Evolutionary conservation across 768 basidiomycete species (phyloP), one percentile per base, ranked within the genome.

Genomic region (Collybia sp.): DNA sequence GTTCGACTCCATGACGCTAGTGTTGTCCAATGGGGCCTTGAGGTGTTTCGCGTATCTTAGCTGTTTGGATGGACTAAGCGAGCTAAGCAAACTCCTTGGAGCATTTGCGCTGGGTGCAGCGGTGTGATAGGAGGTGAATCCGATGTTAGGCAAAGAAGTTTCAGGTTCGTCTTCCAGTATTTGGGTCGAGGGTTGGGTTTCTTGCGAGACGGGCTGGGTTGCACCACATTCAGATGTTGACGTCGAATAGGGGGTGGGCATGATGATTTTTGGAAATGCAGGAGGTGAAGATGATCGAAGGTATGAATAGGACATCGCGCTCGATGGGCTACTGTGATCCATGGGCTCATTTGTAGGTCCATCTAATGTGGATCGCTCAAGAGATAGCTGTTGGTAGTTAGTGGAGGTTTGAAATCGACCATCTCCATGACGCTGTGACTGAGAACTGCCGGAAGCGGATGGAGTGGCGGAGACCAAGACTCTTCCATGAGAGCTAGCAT

Each of bases 401-500:
- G 25, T 25, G 25, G 25, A 3, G 25, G 8, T 25, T 25, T 8
- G 4, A 25, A 25, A 25, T 8, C 8, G 25, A 3, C 8, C 8
- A 25, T 25, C 25, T 25, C 25, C 25, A 8, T 54, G 50, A 16
- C 50, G 44, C 32, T 62, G 59, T 6, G 64, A 62, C 44, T 70
- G 70, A 4, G 72, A 71, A 35, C 65, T 63, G 30, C 59, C 67
- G 0, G 75, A 75, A 42, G 67, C 56, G 3, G 73, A 73, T 2
- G 82, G 82, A 39, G 82, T 83, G 32, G 74, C 65, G 40, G 64
- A 75, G 1, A 81, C 80, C n/a, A 82, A 57, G 12, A 72, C 47
- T 19, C 35, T 52, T n/a, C 51, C 56, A 30, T 52, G 35, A 37
- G 17, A 37, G 17, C 44, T 11, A 44, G 4, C 8, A 8, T 25